Percentiles rank a stretch among this genome's conserved stretches.
Conservation (phyloP, 805 yeast species). For the Kuraishia ogatae region DNA sequence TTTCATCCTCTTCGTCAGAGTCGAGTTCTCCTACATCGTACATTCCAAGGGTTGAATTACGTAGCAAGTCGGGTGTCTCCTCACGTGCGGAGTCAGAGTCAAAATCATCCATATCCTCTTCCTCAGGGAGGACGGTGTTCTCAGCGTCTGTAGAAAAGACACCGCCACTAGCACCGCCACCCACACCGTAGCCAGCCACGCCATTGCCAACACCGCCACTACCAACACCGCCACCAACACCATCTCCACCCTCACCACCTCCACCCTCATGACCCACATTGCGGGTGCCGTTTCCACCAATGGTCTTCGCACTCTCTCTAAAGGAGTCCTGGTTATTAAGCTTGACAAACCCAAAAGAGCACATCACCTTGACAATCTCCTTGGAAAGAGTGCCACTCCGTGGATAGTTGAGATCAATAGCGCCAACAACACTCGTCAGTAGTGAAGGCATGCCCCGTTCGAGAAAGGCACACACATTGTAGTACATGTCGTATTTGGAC, state of each 20-base stretch:
- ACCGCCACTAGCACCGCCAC: conserved; percentile 7
- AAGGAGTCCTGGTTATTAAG: conserved; percentile 48
- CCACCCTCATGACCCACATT: too few relatives aligned
- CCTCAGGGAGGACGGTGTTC: conserved; percentile 30
- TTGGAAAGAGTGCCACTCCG: conserved; percentile 52
- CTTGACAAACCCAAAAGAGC: conserved; percentile 47
- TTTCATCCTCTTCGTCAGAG: conserved; percentile 34
- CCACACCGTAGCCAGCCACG: not conserved
- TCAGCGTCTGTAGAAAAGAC: conserved; percentile 21
- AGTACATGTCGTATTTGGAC: conserved; percentile 51
- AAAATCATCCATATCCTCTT: conserved; percentile 44
- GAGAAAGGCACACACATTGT: conserved; percentile 54
- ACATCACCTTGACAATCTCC: conserved; percentile 49
- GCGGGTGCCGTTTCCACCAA: too few relatives aligned
- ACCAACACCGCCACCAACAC: not conserved
- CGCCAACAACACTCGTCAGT: conserved; percentile 52
- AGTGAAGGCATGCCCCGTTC: conserved; percentile 57
- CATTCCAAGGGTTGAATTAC: conserved; percentile 91
- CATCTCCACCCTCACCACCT: too few relatives aligned
- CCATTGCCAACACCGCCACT: not conserved
- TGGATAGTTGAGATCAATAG: conserved; percentile 68
- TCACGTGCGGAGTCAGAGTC: conserved; percentile 45
- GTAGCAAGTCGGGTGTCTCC: conserved; percentile 74
- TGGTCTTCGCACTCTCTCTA: conserved; percentile 5
- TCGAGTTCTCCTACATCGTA: conserved; percentile 74